Base-by-base conservation (phyloP, 2,329 filamentous ascomycete genomes). In the Diaporthe ilicicola region DNA sequence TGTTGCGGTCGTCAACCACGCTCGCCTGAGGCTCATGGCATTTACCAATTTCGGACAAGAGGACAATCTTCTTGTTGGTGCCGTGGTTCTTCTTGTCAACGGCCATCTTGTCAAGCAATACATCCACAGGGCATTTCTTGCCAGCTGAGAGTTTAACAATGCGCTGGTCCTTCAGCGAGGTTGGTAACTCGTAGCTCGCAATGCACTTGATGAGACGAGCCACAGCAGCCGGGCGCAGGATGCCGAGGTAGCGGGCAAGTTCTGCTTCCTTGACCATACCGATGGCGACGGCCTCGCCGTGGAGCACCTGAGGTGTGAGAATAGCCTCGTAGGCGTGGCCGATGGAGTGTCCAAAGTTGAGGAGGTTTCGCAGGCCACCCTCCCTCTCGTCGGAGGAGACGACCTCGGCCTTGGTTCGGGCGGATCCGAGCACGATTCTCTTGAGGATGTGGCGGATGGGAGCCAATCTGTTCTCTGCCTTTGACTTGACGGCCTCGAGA, bases 51-150 rank as follows among this genome's bases (percentile, higher is more conserved):
- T 93, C 93, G 0, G 94, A 95, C 13, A 99, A 86, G 9, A 99
- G 88, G 8, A 98, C 95, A 74, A 99, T 93, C 83, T 97, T 98
- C 87, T 99, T 99, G 82, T 95, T 94, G 71, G 89, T 89, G 2
- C 96, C 96, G 54, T 97, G 93, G 75, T 99, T 99, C 86, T 99
- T 99, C 88, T 99, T 99, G 83, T 99, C 96, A 10, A 99, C 92
- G 0, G 93, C 94, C 96, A 99, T 99, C 80, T 97, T 97, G 75
- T 92, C 88, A 70, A 99, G 87, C 65, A 99, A 83, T 44, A 93
- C 88, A 76, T 98, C 93, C 2, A 98, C 93, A 0, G 93, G 92
- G 79, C 96, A 99, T 74, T 90, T 87, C 82, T 97, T 98, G 67
- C 93, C 93, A 1, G 94, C 95, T 5, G 94, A 95, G 73, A 96